Conservation (phyloP, 495 filamentous ascomycete genomes). For the Talaromyces adpressus region DNA sequence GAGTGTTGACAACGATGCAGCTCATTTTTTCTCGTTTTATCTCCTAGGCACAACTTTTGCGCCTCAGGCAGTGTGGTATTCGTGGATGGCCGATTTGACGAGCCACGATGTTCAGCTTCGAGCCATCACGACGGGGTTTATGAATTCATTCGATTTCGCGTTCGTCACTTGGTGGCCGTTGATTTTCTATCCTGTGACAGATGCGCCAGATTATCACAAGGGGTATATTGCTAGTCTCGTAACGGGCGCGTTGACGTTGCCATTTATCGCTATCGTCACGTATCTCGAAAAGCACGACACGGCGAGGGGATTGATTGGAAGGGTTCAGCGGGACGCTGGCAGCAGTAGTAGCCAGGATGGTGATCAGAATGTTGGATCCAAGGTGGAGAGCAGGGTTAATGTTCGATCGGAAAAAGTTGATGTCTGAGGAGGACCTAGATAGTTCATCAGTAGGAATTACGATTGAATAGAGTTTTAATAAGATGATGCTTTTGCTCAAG, state of each 20-base stretch:
- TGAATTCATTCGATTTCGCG: slow-evolving; percentile 32
- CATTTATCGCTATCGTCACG: slow-evolving; percentile 21
- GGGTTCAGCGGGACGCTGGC: slow-evolving; percentile 2
- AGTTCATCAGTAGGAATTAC: background rate
- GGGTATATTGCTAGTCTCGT: slow-evolving; percentile 29
- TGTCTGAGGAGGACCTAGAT: background rate
- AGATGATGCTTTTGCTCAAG: background rate
- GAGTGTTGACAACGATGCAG: slow-evolving; percentile 15
- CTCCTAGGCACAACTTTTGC: slow-evolving; percentile 27
- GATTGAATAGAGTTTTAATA: background rate
- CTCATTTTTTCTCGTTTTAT: slow-evolving; percentile 28
- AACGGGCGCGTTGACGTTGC: slow-evolving; percentile 23
- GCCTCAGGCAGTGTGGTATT: slow-evolving; percentile 31
- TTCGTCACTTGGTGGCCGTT: slow-evolving; percentile 34
- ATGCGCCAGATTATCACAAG: slow-evolving; percentile 25
- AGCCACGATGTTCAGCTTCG: slow-evolving; percentile 26
- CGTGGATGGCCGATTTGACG: slow-evolving; percentile 30
- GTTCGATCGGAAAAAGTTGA: background rate
- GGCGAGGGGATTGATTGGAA: slow-evolving; percentile 19
- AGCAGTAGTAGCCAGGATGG: background rate
- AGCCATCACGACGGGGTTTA: slow-evolving; percentile 29
- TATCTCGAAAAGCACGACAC: slow-evolving; percentile 25
- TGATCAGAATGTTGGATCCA: background rate
- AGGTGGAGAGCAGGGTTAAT: background rate
- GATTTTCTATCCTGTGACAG: slow-evolving; percentile 27